phyloP scores from a whole-genome alignment of 768 basidiomycete genomes.

The Aureoboletus auriporus region DNA sequence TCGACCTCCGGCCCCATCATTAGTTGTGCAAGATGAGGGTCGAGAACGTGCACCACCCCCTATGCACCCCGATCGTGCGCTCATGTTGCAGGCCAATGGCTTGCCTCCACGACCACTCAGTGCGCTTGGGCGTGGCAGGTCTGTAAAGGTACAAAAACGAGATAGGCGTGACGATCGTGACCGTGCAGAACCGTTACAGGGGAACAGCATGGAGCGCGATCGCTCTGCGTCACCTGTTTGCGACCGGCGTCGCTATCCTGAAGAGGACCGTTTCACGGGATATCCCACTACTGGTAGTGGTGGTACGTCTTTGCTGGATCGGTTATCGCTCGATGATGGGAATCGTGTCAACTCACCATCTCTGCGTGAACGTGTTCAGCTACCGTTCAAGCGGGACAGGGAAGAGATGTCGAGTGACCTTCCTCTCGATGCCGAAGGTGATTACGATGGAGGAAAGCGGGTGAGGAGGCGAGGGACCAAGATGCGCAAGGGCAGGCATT shows the following conservation, averaged over 20 bases:
- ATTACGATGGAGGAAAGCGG: conserved; percentile 21
- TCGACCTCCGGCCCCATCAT: conserved; percentile 2
- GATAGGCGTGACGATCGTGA: conserved; percentile 19
- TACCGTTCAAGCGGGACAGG: conserved; percentile 30
- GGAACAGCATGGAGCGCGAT: background rate
- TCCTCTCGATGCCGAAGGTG: conserved; percentile 12
- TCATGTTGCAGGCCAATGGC: conserved; percentile 25
- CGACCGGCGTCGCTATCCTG: conserved; percentile 15
- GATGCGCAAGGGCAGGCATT: conserved; percentile 17
- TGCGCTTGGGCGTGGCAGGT: conserved; percentile 7
- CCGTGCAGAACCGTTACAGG: conserved; percentile 20
- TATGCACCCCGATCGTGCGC: conserved; percentile 31
- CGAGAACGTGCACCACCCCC: conserved; percentile 10
- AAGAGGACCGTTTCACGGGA: conserved; percentile 4
- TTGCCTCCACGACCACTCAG: conserved; percentile 27
- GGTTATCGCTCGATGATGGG: conserved; percentile 28
- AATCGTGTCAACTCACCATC: conserved; percentile 16
- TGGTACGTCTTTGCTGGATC: conserved; percentile 37
- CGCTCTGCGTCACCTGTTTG: conserved; percentile 11
- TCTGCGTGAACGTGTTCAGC: conserved; percentile 37
- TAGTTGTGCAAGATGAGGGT: conserved; percentile 2
- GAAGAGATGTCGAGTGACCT: conserved; percentile 25
- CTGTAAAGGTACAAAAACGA: conserved; percentile 18
- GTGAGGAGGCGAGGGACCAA: conserved; percentile 19
- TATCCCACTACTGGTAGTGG: conserved; percentile 9